Evolutionary conservation across 1,284 basidiomycete species (phyloP), one percentile per base, ranked within the genome.

Genomic region (Tremellales sp.): DNA sequence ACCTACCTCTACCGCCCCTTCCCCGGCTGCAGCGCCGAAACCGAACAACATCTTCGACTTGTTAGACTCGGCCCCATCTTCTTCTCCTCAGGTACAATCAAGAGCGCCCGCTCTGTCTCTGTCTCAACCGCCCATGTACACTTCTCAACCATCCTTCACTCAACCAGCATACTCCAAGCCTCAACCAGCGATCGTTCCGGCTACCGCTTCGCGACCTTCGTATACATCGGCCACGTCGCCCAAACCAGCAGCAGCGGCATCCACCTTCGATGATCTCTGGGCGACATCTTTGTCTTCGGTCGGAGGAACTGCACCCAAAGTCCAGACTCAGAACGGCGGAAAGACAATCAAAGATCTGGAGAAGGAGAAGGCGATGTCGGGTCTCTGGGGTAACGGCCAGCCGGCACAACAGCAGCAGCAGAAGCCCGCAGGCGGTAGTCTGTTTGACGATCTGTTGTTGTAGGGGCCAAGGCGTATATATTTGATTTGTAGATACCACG

Each of bases 341-440:
- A 92, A 90, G 77, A 87, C 83, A 36, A 92, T 92, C 57, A 85
- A 85, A 67, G 88, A 90, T 64, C 66, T 93, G 60, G 85, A 89
- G 73, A 84, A 82, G 74, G 89, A 93, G 75, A 89, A 90, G 75
- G 79, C 82, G 3, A 79, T 79, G 63, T 81, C 82, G 28, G 80
- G 79, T 14, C 79, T 93, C 28, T 93, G 90, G 90, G 74, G 74
- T 16, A 12, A 33, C 4, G 31, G 43, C 6, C 25, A 48, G 24
- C 14, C 34, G 2, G 33, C 41, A 36, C 45, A 45, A 26, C 34
- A 22, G 14, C 42, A 53, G 25, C 32, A 32, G 14, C 43, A 49
- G 16, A 54, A 60, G 48, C 47, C 53, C 19, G 44, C 49, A 3
- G 47, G 37, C 16, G 47, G 50, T 19, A 47, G 46, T 10, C 46